phyloP scores from a whole-genome alignment of 2,329 filamentous ascomycete genomes.

The Sporothrix curviconia region DNA sequence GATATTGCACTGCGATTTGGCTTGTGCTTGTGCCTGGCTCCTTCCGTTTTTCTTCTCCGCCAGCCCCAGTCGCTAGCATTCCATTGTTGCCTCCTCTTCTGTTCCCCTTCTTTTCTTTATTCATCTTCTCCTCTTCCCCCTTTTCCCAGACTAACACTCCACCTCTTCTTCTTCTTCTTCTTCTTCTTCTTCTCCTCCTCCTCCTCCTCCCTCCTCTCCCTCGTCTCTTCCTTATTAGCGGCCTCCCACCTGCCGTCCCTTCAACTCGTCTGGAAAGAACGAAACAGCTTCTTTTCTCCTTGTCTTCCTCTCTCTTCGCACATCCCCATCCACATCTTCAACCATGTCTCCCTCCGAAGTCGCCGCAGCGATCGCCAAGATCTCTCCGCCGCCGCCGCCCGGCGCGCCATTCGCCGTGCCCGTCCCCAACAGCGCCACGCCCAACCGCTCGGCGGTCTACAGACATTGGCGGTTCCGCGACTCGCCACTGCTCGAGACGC shows the following conservation, averaged over 20 bases:
- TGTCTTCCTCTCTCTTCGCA: constrained; percentile 3
- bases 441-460: constrained; percentile 70
- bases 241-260: too few relatives aligned
- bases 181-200: not conserved
- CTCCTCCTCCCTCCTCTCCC: not conserved
- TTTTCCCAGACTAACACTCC: not conserved
- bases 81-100: not conserved
- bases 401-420: constrained; percentile 73
- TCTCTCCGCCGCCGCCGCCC: constrained; percentile 58
- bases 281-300: not conserved
- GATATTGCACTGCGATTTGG: not conserved
- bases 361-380: constrained; percentile 42
- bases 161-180: not conserved
- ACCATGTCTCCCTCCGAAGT: constrained; percentile 32
- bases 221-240: too few relatives aligned
- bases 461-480: constrained; percentile 74
- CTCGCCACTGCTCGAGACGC: constrained; percentile 60
- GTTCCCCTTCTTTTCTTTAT: not conserved
- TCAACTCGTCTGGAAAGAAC: not conserved
- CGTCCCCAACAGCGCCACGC: constrained; percentile 65
- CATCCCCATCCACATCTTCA: constrained; percentile 1
- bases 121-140: constrained; percentile 1
- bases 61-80: not conserved
- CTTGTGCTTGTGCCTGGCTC: constrained; percentile 8
- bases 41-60: constrained; percentile 1